Evolutionary conservation across 805 yeast genomes (phyloP).

Genomic region (Pichia kluyveri): DNA sequence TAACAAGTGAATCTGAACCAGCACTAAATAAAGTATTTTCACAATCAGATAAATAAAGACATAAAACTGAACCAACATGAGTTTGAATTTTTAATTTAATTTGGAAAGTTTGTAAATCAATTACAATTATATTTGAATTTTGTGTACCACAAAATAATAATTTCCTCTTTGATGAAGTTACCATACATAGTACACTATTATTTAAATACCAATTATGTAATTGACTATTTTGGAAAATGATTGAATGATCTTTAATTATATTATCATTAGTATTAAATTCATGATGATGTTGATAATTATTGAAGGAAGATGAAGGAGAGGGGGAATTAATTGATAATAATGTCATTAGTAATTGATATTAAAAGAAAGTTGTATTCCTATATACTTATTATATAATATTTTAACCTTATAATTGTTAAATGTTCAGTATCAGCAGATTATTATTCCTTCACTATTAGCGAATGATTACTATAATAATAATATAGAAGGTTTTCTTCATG

Average conservation of each 20-base stretch:
- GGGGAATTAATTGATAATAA: background rate
- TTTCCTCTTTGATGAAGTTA: conserved; percentile 47
- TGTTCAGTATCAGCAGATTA: too few species aligned
- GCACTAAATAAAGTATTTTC: conserved; percentile 69
- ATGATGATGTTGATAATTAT: conserved; percentile 5
- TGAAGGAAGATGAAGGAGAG: background rate
- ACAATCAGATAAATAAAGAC: conserved; percentile 46
- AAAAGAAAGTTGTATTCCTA: too few species aligned
- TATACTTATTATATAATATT: too few species aligned
- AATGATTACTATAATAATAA: too few species aligned
- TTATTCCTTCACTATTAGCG: too few species aligned
- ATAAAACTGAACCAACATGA: conserved; percentile 68
- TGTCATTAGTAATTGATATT: too few species aligned
- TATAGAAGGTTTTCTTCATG: too few species aligned
- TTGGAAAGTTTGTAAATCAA: conserved; percentile 58
- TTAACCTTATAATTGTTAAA: too few species aligned
- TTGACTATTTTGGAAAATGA: conserved; percentile 5
- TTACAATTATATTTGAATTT: conserved; percentile 66
- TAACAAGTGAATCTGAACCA: conserved; percentile 82
- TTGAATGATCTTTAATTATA: conserved; percentile 9
- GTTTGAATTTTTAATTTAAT: conserved; percentile 44
- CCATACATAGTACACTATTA: conserved; percentile 65
- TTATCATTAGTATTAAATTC: conserved; percentile 4
- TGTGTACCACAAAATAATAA: conserved; percentile 86
- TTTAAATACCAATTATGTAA: conserved; percentile 71